Base-by-base conservation (phyloP, 164 flowering plant genomes). In the Umbilicus rupestris region DNA sequence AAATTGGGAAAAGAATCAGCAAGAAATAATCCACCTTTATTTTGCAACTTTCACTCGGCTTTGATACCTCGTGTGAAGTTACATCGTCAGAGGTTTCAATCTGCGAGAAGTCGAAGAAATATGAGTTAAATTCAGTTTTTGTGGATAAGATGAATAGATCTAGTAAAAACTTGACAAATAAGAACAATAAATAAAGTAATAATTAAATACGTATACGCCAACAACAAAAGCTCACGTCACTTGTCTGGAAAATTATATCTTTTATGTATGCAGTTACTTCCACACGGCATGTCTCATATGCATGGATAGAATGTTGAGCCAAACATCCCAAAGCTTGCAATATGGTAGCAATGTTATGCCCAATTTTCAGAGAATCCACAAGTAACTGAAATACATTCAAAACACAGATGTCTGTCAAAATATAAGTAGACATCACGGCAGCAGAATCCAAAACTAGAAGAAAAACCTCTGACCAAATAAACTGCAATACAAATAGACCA, bases 261-360 rank as follows among this genome's bases (percentile, higher is more conserved):
- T 70, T 63, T 57, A 89, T 77, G 68, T 65, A 80, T 14, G 67
- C 35, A 22, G 68, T 69, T 68, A 94, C 80, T 66, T 83, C 87
- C 68, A 70, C 70, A 69, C 77, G 81, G 31, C 70, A 79, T 50
- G 75, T 29, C 68, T 85, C 87, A 74, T 78, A 88, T 62, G 81
- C 47, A 29, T 77, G 71, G 70, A 73, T 66, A 66, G 83, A 83
- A 78, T 89, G 70, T 65, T 92, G 96, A 31, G 88, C 85, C 60
- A 89, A 68, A 67, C 88, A 89, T 17, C 96, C 94, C 81, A 91
- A 76, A 20, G 99, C 88, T 74, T 92, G 96, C 80, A 95, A 74
- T 8, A 84, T 77, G 63, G 97, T 88, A 19, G 97, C 86, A 37
- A 80, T 28, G 64, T 85, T 87, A 73, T 62, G 47, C 66, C 87